Base-by-base conservation (phyloP, 1,139 yeast species). In the Spathaspora jeffriesii region DNA sequence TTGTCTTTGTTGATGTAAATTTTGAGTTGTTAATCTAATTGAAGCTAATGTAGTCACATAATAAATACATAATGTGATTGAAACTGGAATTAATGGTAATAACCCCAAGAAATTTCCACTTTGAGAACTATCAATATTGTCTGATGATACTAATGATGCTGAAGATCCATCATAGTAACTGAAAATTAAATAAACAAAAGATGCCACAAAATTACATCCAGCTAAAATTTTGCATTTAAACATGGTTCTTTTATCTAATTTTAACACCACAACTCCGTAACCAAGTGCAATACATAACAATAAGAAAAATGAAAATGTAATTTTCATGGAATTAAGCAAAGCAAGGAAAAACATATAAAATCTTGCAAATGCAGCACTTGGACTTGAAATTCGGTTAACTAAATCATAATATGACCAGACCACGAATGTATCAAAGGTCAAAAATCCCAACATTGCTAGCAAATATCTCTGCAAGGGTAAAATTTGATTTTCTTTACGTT, bases 321-420 rank as follows among this genome's bases (percentile, higher is more conserved):
- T 80, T 60, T 96, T 87, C 54, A 83, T 81, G 1, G 97, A 82
- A 62, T 90, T 89, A 63, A 92, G 71, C 23, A 90, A 63, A 2
- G 97, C 85, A 44, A 92, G 78, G 61, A 92, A 80, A 8, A 82
- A 82, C 79, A 90, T 79, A 67, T 90, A 90, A 45, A 84, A 83
- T 50, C 81, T 79, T 47, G 88, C 83, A 54, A 74, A 74, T 43
- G 89, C 92, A 1, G 82, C 80, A 32, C 80, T 76, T 6, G 72
- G 73, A 45, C 71, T 72, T 43, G 71, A 71, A 53, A 82, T 79
- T 34, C 78, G 59, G 68, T 95, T 95, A 57, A 84, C 82, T 56
- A 88, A 78, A 60, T 90, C 96, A 64, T 88, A 93, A 65, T 89
- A 88, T 4, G 96, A 91, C 96, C 97, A 92, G 40, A 90, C 85